Evolutionary conservation across 208 protist species (phyloP), one percentile per base, ranked within the genome.

Genomic region (Leishmania martiniquensis): DNA sequence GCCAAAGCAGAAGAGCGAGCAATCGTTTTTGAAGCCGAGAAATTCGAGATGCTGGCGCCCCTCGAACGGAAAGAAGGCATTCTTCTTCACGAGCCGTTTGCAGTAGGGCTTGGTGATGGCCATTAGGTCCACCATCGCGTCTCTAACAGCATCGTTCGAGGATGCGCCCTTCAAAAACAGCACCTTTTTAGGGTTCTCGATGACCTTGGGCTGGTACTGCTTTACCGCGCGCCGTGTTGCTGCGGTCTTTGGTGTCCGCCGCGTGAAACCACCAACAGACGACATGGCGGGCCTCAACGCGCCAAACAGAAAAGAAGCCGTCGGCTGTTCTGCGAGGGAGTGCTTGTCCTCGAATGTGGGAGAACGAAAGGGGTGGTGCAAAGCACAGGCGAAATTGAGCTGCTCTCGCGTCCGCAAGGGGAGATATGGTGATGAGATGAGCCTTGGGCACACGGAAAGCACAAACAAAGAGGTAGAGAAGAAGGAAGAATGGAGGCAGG

Each of bases 21-120:
- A 97, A 85, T 98, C 95, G 77, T 98, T 98, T 78, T 98, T 98
- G 82, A 96, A 97, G 44, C 93, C 90, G 51, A 97, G 83, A 75
- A 97, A 97, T 84, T 98, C 92, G 7, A 98, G 67, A 65, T 97
- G 90, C 85, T 96, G 85, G 29, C 88, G 84, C 0, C 89, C 87
- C 34, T 98, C 95, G 70, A 98, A 98, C 15, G 95, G 93, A 44
- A 87, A 77, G 75, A 98, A 97, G 6, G 82, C 92, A 73, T 97
- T 97, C 49, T 90, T 89, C 80, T 98, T 97, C 60, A 85, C 84
- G 12, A 97, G 84, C 73, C 89, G 90, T 59, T 94, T 95, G 83
- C 86, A 88, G 80, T 94, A 85, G 47, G 93, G 93, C 76, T 93
- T 92, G 39, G 92, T 94, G 54, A 98, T 91, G 32, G 87, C 82